Evolutionary conservation across 768 basidiomycete genomes (phyloP).

Genomic region (Mycena alexandri): DNA sequence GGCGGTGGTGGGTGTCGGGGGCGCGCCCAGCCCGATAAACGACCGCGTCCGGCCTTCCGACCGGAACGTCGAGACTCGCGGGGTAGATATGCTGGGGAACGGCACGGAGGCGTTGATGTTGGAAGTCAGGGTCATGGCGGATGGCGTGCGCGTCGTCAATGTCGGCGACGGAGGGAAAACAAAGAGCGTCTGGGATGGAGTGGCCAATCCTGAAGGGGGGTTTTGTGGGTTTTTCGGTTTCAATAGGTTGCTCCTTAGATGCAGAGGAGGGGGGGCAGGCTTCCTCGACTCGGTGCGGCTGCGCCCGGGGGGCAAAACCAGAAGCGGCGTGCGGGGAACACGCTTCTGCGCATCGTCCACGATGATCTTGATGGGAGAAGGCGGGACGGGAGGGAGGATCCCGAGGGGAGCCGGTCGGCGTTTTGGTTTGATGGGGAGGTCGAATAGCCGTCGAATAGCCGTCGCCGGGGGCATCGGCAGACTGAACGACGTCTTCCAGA

Average conservation of each 20-base stretch:
- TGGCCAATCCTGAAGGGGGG: slow-evolving; percentile 49
- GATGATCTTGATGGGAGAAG: slow-evolving; percentile 74
- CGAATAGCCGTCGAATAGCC: slow-evolving; percentile 67
- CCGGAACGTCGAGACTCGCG: slow-evolving; percentile 77
- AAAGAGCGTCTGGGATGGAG: slow-evolving; percentile 87
- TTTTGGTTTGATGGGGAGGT: slow-evolving; percentile 62
- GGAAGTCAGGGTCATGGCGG: slow-evolving; percentile 86
- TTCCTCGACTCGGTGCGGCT: slow-evolving; percentile 67
- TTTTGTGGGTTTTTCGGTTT: slow-evolving; percentile 47
- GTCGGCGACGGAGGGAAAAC: slow-evolving; percentile 87
- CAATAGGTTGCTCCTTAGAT: slow-evolving; percentile 57
- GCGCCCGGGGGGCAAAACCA: slow-evolving; percentile 55
- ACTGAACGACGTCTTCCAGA: slow-evolving; percentile 71
- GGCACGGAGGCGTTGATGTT: slow-evolving; percentile 57
- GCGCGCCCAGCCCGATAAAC: slow-evolving; percentile 77
- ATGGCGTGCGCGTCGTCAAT: slow-evolving; percentile 73
- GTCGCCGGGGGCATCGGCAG: slow-evolving; percentile 64
- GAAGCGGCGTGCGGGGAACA: slow-evolving; percentile 38
- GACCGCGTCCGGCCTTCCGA: slow-evolving; percentile 77
- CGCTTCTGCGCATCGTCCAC: slow-evolving; percentile 46
- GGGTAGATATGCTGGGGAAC: slow-evolving; percentile 69
- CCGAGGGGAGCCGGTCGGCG: slow-evolving; percentile 73
- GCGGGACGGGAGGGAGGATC: slow-evolving; percentile 77
- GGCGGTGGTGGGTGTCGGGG: slow-evolving; percentile 82
- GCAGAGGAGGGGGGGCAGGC: slow-evolving; percentile 68